Evolutionary conservation across 1,284 basidiomycete genomes (phyloP).

Genomic region (Lignosus rhinocerotis): DNA sequence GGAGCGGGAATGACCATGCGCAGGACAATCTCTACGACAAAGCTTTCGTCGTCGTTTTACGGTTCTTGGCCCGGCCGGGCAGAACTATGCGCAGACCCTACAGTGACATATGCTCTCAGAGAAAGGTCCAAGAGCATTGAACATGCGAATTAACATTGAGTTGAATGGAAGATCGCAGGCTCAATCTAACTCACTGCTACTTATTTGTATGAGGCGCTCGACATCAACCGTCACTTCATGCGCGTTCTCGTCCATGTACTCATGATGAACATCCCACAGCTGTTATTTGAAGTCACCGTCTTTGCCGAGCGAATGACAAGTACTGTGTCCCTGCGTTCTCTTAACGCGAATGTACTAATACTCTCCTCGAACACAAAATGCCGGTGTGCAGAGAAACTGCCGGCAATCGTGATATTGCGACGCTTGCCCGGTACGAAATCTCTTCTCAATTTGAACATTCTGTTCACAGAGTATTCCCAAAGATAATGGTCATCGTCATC

Average conservation of each 20-base stretch:
- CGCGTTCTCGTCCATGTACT: not conserved
- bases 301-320: conserved; percentile 62
- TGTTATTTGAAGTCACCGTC: conserved; percentile 46
- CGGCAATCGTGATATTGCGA: conserved; percentile 62
- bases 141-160: not conserved
- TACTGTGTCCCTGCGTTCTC: conserved; percentile 57
- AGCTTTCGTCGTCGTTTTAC: conserved; percentile 56
- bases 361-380: not conserved
- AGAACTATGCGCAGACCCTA: conserved; percentile 70
- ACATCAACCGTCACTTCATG: conserved; percentile 55
- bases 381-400: conserved; percentile 35
- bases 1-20: conserved; percentile 62
- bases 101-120: conserved; percentile 78
- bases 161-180: conserved; percentile 35
- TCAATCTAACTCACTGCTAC: conserved; percentile 52
- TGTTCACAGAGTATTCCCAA: conserved; percentile 31
- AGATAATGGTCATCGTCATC: conserved; percentile 78
- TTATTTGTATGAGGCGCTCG: conserved; percentile 83
- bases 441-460: not conserved
- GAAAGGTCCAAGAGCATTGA: conserved; percentile 41
- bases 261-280: conserved; percentile 16
- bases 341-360: conserved; percentile 55
- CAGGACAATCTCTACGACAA: conserved; percentile 74
- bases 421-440: conserved; percentile 37
- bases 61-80: conserved; percentile 43